These are phyloP conservation scores for Phaeosphaeriaceae sp. DNA, from an alignment of 2,329 filamentous ascomycete genomes.

Conservation along the genomic window DNA sequence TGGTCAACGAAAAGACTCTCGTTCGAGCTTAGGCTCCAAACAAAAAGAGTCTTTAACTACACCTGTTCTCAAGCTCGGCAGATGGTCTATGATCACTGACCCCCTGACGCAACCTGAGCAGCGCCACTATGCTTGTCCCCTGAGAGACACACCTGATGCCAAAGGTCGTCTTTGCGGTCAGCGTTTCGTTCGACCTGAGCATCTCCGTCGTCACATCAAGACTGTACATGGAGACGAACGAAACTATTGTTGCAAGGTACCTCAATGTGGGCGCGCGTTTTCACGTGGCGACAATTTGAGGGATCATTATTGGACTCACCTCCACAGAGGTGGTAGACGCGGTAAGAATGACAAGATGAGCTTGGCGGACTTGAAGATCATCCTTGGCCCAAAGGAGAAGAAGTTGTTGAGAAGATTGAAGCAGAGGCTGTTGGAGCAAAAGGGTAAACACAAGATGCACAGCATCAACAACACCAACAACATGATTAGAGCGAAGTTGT, in stretches of 20 bases:
- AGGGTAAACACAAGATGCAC: slow-evolving; percentile 1
- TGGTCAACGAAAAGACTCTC: not conserved
- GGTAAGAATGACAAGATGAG: slow-evolving; percentile 27
- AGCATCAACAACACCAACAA: not conserved
- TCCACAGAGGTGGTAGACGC: slow-evolving; percentile 19
- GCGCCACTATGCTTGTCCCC: slow-evolving; percentile 17
- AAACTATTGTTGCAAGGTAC: slow-evolving; percentile 18
- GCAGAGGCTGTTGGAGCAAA: slow-evolving; percentile 3
- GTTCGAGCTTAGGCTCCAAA: not conserved
- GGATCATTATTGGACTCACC: slow-evolving; percentile 35
- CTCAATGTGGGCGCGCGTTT: slow-evolving; percentile 18
- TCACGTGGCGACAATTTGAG: slow-evolving; percentile 31
- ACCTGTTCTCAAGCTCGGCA: slow-evolving; percentile 19
- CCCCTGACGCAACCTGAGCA: slow-evolving; percentile 4
- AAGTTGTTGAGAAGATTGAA: slow-evolving; percentile 20
- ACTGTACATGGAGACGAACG: slow-evolving; percentile 19
- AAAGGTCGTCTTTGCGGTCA: slow-evolving; percentile 5
- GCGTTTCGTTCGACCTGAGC: slow-evolving; percentile 26
- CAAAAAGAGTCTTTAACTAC: not conserved
- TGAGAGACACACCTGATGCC: not conserved
- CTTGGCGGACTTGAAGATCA: slow-evolving; percentile 17
- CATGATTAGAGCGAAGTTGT: not conserved
- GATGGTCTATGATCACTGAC: slow-evolving; percentile 11
- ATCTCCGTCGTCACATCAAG: slow-evolving; percentile 29
- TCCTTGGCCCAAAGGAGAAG: slow-evolving; percentile 24